Percentiles rank a stretch among this genome's conserved stretches.
phyloP scores from a whole-genome alignment of 179 eudicot species.

The Silene noctiflora region DNA sequence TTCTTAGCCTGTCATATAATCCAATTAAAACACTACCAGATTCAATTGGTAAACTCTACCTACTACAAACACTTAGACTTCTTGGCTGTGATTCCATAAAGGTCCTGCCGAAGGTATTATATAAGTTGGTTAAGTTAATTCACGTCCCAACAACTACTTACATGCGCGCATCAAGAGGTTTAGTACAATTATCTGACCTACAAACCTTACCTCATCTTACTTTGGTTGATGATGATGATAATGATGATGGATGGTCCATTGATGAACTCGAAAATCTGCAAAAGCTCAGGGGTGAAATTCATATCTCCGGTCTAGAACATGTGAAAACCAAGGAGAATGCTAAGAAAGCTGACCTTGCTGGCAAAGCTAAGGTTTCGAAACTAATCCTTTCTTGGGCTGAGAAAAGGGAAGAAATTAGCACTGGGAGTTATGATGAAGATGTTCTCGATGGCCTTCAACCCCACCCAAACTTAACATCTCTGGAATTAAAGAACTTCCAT shows the following conservation, averaged over 20 bases:
- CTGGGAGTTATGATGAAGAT: slow-evolving; percentile 14
- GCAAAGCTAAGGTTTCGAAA: not conserved
- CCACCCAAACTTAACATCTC: slow-evolving; percentile 18
- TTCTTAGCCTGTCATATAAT: slow-evolving; percentile 18
- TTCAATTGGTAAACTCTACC: slow-evolving; percentile 18
- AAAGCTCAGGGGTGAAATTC: not conserved
- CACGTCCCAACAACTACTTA: slow-evolving; percentile 13
- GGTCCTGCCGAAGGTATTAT: slow-evolving; percentile 1
- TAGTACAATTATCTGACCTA: slow-evolving; percentile 1
- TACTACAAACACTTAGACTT: slow-evolving; percentile 18
- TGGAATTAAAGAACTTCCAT: not conserved
- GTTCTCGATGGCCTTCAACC: slow-evolving; percentile 24
- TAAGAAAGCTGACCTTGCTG: slow-evolving; percentile 5
- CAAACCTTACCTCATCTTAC: slow-evolving; percentile 20
- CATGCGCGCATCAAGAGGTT: slow-evolving; percentile 13
- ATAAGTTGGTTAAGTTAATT: slow-evolving; percentile 10
- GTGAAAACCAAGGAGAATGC: slow-evolving; percentile 16
- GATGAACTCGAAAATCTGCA: slow-evolving; percentile 7
- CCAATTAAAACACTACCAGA: slow-evolving; percentile 20
- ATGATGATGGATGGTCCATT: slow-evolving; percentile 11
- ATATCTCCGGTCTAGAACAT: slow-evolving; percentile 12
- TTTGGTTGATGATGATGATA: not conserved
- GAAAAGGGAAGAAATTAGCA: not conserved
- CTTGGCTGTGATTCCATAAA: not conserved
- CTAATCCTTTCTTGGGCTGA: slow-evolving; percentile 5